phyloP scores from a whole-genome alignment of 768 basidiomycete species.

The Tricholoma flavovirens region DNA sequence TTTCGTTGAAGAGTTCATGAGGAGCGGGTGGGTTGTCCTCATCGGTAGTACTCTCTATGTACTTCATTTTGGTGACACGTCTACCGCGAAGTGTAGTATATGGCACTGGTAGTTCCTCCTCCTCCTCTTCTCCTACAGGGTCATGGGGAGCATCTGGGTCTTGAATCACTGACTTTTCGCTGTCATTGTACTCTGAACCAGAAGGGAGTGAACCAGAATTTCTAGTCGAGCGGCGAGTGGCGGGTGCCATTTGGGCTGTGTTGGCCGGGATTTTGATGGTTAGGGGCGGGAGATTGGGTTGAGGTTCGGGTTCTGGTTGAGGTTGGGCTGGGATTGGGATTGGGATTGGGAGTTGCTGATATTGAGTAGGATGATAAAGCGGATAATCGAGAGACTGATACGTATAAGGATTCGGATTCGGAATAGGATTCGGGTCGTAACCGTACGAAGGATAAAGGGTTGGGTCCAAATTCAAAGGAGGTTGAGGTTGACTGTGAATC shows the following conservation, averaged over 20 bases:
- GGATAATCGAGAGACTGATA: too few species aligned
- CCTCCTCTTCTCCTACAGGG: constrained; percentile 27
- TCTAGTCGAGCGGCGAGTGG: constrained; percentile 31
- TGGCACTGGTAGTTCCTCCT: constrained; percentile 23
- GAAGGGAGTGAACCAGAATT: constrained; percentile 31
- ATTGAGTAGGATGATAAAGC: too few species aligned
- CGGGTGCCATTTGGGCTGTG: constrained; percentile 3
- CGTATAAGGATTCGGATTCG: too few species aligned
- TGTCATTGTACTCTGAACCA: constrained; percentile 46
- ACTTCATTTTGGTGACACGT: constrained; percentile 30
- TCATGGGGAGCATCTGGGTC: constrained; percentile 20
- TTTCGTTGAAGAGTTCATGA: constrained; percentile 23
- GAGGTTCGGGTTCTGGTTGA: neutral
- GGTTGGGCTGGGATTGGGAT: neutral
- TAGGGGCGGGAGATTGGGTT: neutral
- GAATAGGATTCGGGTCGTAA: too few species aligned
- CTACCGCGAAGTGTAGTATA: constrained; percentile 35
- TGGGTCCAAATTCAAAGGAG: too few species aligned
- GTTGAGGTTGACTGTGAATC: too few species aligned
- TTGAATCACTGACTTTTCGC: constrained; percentile 33
- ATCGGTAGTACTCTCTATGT: constrained; percentile 42
- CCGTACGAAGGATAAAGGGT: too few species aligned
- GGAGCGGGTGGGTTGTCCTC: constrained; percentile 33
- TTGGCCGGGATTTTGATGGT: constrained; percentile 24
- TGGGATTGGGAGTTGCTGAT: neutral